These are phyloP conservation scores for Lablab purpureus DNA, from an alignment of 306 rosid genomes.

Conservation along the genomic window DNA sequence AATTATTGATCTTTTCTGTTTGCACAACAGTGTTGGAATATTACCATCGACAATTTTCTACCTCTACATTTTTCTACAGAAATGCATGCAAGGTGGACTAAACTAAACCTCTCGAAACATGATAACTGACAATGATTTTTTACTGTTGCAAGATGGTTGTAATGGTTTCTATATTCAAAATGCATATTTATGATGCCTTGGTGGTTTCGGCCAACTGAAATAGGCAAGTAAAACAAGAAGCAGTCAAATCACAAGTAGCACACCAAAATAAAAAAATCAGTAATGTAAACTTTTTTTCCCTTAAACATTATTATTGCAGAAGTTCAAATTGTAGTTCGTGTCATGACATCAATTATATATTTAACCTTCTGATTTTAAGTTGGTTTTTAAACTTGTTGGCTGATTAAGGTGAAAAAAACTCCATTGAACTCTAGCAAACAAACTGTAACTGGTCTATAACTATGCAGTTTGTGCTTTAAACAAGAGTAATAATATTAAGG, in stretches of 20 bases:
- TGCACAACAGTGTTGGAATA: slow-evolving; percentile 31
- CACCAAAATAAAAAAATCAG: no score
- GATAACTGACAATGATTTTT: slow-evolving; percentile 31
- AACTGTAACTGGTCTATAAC: no score
- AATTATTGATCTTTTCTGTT: slow-evolving; percentile 47
- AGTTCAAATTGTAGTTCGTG: no score
- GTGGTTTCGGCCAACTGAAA: neutral
- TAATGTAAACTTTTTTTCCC: no score
- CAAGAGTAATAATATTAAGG: no score
- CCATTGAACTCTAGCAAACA: no score
- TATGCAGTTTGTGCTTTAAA: no score
- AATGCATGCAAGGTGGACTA: slow-evolving; percentile 46
- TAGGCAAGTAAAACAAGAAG: neutral
- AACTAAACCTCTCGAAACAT: slow-evolving; percentile 36
- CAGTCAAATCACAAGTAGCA: neutral
- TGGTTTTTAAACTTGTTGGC: no score
- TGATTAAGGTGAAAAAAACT: no score
- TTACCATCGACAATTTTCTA: slow-evolving; percentile 42
- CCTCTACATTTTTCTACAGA: slow-evolving; percentile 41
- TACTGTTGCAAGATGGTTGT: slow-evolving; percentile 43
- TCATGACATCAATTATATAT: no score
- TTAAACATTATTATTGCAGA: no score
- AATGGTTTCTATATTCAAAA: slow-evolving; percentile 12
- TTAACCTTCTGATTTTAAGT: no score
- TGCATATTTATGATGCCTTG: slow-evolving; percentile 14